A percentile compares a stretch with the other conserved stretches of the same genome.
phyloP scores from a whole-genome alignment of 768 basidiomycete genomes.

The Goffeauzyma gilvescens region DNA sequence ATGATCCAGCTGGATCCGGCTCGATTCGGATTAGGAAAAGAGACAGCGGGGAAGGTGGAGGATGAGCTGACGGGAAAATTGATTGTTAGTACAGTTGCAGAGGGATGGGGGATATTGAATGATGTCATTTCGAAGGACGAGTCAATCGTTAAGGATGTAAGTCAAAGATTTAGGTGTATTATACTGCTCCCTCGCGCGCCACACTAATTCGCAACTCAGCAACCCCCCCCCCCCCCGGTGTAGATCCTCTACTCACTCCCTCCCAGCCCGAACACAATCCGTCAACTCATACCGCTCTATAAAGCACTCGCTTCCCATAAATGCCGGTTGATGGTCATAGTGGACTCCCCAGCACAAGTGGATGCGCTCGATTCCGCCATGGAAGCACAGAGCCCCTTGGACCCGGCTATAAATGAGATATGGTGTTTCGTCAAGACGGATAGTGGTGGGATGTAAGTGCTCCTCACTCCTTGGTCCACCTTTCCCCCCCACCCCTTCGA shows the following conservation, averaged over 20 bases:
- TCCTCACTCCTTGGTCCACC: no score
- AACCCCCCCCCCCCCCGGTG: no score
- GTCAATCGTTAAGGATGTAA: conserved; percentile 56
- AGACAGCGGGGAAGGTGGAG: conserved; percentile 10
- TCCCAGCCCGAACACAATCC: conserved; percentile 48
- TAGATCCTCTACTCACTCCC: conserved; percentile 72
- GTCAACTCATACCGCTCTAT: conserved; percentile 38
- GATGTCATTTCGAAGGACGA: conserved; percentile 40
- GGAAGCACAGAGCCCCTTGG: conserved; percentile 19
- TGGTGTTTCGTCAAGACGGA: conserved; percentile 79
- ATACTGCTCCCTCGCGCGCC: background rate
- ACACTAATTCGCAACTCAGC: no score
- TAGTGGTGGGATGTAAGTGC: conserved; percentile 50
- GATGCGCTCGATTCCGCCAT: conserved; percentile 43
- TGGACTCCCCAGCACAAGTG: conserved; percentile 61
- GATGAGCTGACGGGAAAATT: no score
- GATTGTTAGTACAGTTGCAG: conserved; percentile 64
- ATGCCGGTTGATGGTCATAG: conserved; percentile 47
- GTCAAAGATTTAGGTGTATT: conserved; percentile 17
- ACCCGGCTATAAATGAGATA: conserved; percentile 23
- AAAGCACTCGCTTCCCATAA: conserved; percentile 37
- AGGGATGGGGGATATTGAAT: conserved; percentile 55
- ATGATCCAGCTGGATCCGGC: conserved; percentile 46
- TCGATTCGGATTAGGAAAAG: conserved; percentile 36
- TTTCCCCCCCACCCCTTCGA: background rate